These are phyloP conservation scores for Stephanodiscus triporus DNA, from an alignment of 108 stramenopile genomes.

Conservation along the genomic window DNA sequence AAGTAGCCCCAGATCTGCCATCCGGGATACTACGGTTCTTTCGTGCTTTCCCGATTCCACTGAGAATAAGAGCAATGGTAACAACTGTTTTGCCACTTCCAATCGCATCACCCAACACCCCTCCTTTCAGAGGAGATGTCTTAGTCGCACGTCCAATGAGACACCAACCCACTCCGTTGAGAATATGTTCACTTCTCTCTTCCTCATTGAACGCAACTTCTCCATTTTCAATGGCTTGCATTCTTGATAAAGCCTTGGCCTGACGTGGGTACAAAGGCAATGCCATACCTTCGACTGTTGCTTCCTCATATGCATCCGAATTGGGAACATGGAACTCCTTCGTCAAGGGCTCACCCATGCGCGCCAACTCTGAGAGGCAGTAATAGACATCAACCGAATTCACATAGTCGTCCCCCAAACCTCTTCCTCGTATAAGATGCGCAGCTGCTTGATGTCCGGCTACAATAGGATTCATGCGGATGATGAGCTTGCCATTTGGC, in stretches of 20 bases:
- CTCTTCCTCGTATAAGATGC: slow-evolving; percentile 45
- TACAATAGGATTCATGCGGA: slow-evolving; percentile 55
- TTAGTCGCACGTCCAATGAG: slow-evolving; percentile 59
- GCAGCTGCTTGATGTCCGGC: slow-evolving; percentile 64
- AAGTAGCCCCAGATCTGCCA: slow-evolving; percentile 54
- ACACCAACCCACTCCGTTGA: slow-evolving; percentile 65
- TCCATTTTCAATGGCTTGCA: slow-evolving; percentile 62
- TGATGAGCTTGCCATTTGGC: slow-evolving; percentile 21
- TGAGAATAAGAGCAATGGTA: slow-evolving; percentile 66
- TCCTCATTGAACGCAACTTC: slow-evolving; percentile 53
- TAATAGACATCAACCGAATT: slow-evolving; percentile 36
- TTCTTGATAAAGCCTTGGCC: slow-evolving; percentile 60
- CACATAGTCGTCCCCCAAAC: slow-evolving; percentile 10
- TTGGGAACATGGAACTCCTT: slow-evolving; percentile 54
- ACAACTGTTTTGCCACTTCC: slow-evolving; percentile 80
- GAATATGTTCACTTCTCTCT: slow-evolving; percentile 61
- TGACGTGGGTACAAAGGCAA: slow-evolving; percentile 60
- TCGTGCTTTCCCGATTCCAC: slow-evolving; percentile 47
- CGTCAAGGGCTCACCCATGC: slow-evolving; percentile 55
- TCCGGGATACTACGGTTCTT: slow-evolving; percentile 22
- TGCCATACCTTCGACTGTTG: slow-evolving; percentile 39
- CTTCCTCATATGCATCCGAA: slow-evolving; percentile 31
- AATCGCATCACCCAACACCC: slow-evolving; percentile 75
- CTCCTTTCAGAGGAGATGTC: slow-evolving; percentile 50
- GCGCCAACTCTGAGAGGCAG: slow-evolving; percentile 48